Evolutionary conservation across 2,329 filamentous ascomycete genomes (phyloP), one percentile per base, ranked within the genome.

Genomic region (Thielaviopsis ethacetica): DNA sequence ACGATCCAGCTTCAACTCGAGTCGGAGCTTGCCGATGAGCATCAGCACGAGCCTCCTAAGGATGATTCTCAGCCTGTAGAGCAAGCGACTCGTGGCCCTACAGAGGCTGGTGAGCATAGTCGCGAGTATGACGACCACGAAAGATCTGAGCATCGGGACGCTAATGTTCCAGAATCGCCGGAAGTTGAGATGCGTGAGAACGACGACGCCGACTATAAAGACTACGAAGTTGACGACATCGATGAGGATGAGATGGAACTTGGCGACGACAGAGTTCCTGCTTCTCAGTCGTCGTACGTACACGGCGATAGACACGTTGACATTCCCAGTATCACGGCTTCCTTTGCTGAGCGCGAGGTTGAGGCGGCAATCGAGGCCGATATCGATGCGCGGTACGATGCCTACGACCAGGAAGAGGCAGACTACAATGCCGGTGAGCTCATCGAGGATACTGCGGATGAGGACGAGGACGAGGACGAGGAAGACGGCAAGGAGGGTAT

Each of bases 271-370:
- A 47, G 53, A 24, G 10, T 61, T 2, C 50, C 60, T 7, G 51
- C 47, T 10, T 51, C 54, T 17, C 60, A 47, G 26, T 58, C 60
- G n/a, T 54, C 47, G 2, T 41, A 56, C 19, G 41, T 53, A n/a
- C 21, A 30, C 12, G 30, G 2, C 2, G 13, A 38, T 57, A 26
- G 51, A 54, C 19, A 49, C n/a, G n/a, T 49, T 21, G 56, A 52
- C 7, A 54, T 24, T 13, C 19, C 24, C 19, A 47, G 41, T 9
- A 76, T 74, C 59, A 72, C 72, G 56, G 72, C 71, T 6, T 83
- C 78, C 67, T 85, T 85, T 56, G 67, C 67, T 19, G 68, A 66
- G 17, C 60, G 63, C 27, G 66, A 67, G 38, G 66, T 71, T 21
- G 67, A 68, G 53, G 68, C 67, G 0, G 68, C 69, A 17, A 65